Base-by-base conservation (phyloP, 1,284 basidiomycete genomes). In the Apiotrichum siamense region DNA sequence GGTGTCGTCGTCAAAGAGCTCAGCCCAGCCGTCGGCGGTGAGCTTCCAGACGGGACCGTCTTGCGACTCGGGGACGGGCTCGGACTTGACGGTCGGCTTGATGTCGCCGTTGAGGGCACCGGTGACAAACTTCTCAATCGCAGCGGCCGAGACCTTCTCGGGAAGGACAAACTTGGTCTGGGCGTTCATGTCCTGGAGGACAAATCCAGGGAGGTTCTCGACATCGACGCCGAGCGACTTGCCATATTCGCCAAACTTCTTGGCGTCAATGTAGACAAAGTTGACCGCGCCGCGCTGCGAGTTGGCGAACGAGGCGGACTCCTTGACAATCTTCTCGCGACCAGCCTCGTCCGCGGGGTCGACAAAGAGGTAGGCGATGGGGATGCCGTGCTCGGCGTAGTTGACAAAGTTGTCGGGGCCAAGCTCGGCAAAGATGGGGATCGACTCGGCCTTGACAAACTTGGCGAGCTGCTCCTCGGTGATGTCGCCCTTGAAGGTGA, bases 261-360 rank as follows among this genome's bases (percentile, higher is more conserved):
- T 77, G 21, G 88, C 92, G 73, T 99, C 96, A 65, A 99, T 98
- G 86, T 86, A 96, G 60, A 98, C 94, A 75, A 98, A 94, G 84
- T 96, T 97, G 70, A 97, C 66, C 76, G 88, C 86, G 67, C 84
- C 82, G 76, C 88, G 91, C 80, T 83, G 81, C 68, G 83, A 81
- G 55, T 83, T 78, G 25, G 94, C 93, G 50, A 94, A 70, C 2
- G 88, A 82, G 64, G 79, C 82, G 63, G 97, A 73, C 49, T 79
- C 76, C 39, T 85, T 83, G 59, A 94, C 79, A 50, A 86, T 75
- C 40, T 78, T 77, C 23, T 87, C 80, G 64, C 82, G 85, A 55
- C 80, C 78, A 18, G 57, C 33, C 13, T 53, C 56, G 58, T 83
- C 79, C 44, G 81, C 77, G 39, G 91, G 86, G 75, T 97, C 89